Base-by-base conservation (phyloP, 2,329 filamentous ascomycete genomes). In the Plenodomus biglobosus region DNA sequence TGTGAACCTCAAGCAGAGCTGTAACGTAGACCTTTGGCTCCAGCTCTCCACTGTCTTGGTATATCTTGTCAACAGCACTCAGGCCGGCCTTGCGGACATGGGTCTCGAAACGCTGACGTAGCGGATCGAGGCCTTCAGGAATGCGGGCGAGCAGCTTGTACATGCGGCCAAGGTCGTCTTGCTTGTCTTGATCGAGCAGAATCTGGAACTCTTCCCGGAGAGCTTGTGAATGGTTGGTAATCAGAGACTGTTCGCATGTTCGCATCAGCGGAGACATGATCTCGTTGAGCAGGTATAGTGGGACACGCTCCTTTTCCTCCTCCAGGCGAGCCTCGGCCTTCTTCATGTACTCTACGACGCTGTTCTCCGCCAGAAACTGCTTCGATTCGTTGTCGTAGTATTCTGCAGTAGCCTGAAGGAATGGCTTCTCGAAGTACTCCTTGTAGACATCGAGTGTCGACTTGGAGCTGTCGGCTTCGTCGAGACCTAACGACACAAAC, bases 281-380 rank as follows among this genome's bases (percentile, higher is more conserved):
- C 72, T 99, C 94, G 30, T 85, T 84, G 65, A 97, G 90, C 38
- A 99, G 80, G 67, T 95, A 99, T 67, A 97, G 84, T 57, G 85
- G 85, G 8, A 99, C 94, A 20, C 94, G 89, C 68, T 92, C 90
- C 75, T 95, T 94, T 73, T 99, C 94, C 73, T 99, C 94, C 7
- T 90, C 84, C 52, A 99, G 76, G 24, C 94, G 86, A 36, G 84
- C 76, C 75, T 97, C 92, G 0, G 94, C 95, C 81, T 99, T 99
- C 80, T 97, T 97, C 94, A 99, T 97, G 75, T 97, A 99, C 69
- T 99, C 94, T 27, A 99, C 92, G 3, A 99, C 91, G 55, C 88
- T 95, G 71, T 99, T 99, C 72, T 97, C 92, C 10, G 91, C 89
- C 27, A 99, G 85, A 68, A 99, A 99, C 55, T 91, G 87, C 63